These are phyloP conservation scores for Lophiostoma macrostomum DNA, from an alignment of 495 filamentous ascomycete species.

Conservation along the genomic window DNA sequence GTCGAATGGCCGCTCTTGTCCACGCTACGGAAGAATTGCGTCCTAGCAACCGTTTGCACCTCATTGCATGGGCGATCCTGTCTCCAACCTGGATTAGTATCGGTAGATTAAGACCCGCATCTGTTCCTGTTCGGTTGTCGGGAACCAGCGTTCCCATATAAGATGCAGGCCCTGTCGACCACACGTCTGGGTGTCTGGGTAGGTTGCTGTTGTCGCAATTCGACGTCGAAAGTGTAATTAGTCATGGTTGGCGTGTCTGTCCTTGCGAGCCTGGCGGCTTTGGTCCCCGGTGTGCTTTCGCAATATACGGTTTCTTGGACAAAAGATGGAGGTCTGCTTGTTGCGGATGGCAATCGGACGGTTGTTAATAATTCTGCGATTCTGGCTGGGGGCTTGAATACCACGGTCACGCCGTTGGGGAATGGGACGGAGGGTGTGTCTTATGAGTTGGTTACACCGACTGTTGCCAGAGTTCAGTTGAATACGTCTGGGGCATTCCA, in stretches of 20 bases:
- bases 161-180: constrained; percentile 5
- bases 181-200: not conserved
- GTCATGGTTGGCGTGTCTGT: too few relatives aligned
- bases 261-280: not conserved
- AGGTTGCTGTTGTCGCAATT: not conserved
- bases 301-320: constrained; percentile 9
- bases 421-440: constrained; percentile 2
- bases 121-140: constrained; percentile 3
- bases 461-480: constrained; percentile 12
- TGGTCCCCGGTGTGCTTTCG: not conserved
- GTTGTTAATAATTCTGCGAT: constrained; percentile 15
- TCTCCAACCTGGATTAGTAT: constrained; percentile 7
- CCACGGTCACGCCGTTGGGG: constrained; percentile 8
- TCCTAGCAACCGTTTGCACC: not conserved
- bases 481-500: constrained; percentile 12
- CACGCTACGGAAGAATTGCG: constrained; percentile 10
- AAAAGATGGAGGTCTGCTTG: not conserved
- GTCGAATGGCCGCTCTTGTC: not conserved
- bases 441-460: constrained; percentile 18
- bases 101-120: constrained; percentile 19
- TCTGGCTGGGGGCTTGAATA: constrained; percentile 8
- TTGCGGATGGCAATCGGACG: constrained; percentile 5
- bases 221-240: constrained; percentile 3
- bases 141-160: constrained; percentile 18
- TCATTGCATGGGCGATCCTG: not conserved